A percentile compares a stretch with the other conserved stretches of the same genome.
phyloP scores from a whole-genome alignment of 371 early-diverging fungal genomes.

The Rhizopus microsporus region DNA sequence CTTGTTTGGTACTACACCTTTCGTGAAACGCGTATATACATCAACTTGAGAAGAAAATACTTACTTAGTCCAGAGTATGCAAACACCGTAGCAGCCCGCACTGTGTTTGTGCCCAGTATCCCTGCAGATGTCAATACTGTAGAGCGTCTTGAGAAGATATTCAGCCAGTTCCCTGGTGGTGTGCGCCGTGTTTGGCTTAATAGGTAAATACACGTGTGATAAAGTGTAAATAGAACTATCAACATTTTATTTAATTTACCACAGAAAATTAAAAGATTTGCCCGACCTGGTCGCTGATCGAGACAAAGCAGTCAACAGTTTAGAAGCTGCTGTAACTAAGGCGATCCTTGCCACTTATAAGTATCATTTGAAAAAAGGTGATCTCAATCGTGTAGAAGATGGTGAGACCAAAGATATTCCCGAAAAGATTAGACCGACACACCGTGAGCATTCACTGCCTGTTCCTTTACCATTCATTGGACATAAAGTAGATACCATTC shows the following conservation, averaged over 20 bases:
- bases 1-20: conserved; percentile 55
- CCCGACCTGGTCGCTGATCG: conserved; percentile 61
- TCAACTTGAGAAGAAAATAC: conserved; percentile 68
- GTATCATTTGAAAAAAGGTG: conserved; percentile 27
- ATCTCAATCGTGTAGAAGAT: conserved; percentile 12
- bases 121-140: conserved; percentile 53
- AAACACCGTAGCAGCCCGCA: conserved; percentile 63
- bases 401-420: conserved; percentile 29
- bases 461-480: conserved; percentile 51
- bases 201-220: conserved; percentile 35
- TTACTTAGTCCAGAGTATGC: conserved; percentile 60
- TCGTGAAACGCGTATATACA: conserved; percentile 64
- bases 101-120: conserved; percentile 65
- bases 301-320: conserved; percentile 45
- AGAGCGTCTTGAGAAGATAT: conserved; percentile 51
- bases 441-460: conserved; percentile 55
- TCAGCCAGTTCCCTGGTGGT: conserved; percentile 74
- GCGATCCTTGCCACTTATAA: conserved; percentile 53
- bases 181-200: conserved; percentile 71
- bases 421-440: conserved; percentile 59
- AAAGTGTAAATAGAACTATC: background rate
- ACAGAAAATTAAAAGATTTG: conserved; percentile 52
- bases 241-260: background rate
- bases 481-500: conserved; percentile 71
- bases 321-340: conserved; percentile 56